These are phyloP conservation scores for Plasmodium adleri DNA, from an alignment of 169 alveolate genomes.

Conservation along the genomic window DNA sequence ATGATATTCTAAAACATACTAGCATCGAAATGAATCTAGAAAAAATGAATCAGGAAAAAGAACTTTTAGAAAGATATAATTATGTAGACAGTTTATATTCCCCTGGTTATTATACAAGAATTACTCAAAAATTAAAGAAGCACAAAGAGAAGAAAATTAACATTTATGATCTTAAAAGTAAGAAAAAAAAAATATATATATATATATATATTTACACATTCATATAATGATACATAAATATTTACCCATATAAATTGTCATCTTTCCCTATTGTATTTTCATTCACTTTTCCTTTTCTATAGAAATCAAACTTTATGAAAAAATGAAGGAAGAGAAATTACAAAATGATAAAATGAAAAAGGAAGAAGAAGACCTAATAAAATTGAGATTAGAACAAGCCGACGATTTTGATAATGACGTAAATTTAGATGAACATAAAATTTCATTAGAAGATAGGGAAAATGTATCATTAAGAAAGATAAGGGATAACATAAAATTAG, in stretches of 20 bases:
- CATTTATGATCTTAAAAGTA: slow-evolving; percentile 51
- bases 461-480: not conserved
- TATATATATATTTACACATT: not conserved
- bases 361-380: slow-evolving; percentile 42
- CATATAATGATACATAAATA: not conserved
- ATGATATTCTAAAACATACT: slow-evolving; percentile 14
- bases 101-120: slow-evolving; percentile 52
- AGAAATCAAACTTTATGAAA: slow-evolving; percentile 28
- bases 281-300: not conserved
- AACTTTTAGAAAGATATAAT: slow-evolving; percentile 34
- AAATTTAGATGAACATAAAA: slow-evolving; percentile 18
- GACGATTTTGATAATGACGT: not conserved
- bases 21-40: slow-evolving; percentile 22
- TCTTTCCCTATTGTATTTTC: not conserved
- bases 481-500: not conserved
- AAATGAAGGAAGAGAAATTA: slow-evolving; percentile 30
- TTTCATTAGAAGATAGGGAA: not conserved
- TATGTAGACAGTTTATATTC: slow-evolving; percentile 49
- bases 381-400: slow-evolving; percentile 30
- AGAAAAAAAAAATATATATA: slow-evolving; percentile 1
- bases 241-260: not conserved
- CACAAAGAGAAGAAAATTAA: slow-evolving; percentile 18
- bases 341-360: slow-evolving; percentile 39
- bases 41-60: slow-evolving; percentile 40
- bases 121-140: slow-evolving; percentile 24